Base-by-base conservation (phyloP, 2,329 filamentous ascomycete genomes). In the Cercospora sp. region DNA sequence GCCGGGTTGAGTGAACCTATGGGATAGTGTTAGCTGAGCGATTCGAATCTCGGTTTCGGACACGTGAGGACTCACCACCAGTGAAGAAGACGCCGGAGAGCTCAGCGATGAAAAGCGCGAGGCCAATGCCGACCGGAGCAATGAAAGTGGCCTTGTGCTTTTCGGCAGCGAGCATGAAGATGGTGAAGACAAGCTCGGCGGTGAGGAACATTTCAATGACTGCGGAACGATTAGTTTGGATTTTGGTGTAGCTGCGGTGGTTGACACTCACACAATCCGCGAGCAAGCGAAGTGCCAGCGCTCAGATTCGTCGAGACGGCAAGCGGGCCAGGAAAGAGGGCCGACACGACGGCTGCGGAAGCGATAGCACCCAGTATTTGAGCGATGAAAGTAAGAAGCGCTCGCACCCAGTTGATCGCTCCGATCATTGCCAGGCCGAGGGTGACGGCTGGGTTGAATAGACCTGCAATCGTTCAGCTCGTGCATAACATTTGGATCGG, bases 131-230 rank as follows among this genome's bases (percentile, higher is more conserved):
- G 45, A 81, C 72, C 0, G 79, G 79, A 7, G 79, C 79, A 28
- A 81, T 73, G 70, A 78, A 81, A 5, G 79, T 81, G 66, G 77
- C 78, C 69, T 80, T 81, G 76, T 81, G 79, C 73, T 81, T 81
- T 69, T 81, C 79, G 2, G 79, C 79, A 5, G 79, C 79, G 16
- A 81, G 75, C 79, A 81, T 79, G 75, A 80, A 83, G 68, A 85
- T 85, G 60, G 81, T 81, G 70, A 85, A 83, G 68, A 84, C 79
- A 18, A 85, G 78, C 72, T 81, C 74, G n/a, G 81, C 79, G 2
- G 83, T 85, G 45, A 84, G 75, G 64, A 85, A 82, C 81, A 84
- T 83, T 69, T 85, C 83, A 64, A 85, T 84, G 75, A 80, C 72
- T 74, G 63, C 20, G 10, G 53, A 18, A 7, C 10, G 5, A 48